Conservation (phyloP, 208 protist species). For the Polymyxa betae region DNA sequence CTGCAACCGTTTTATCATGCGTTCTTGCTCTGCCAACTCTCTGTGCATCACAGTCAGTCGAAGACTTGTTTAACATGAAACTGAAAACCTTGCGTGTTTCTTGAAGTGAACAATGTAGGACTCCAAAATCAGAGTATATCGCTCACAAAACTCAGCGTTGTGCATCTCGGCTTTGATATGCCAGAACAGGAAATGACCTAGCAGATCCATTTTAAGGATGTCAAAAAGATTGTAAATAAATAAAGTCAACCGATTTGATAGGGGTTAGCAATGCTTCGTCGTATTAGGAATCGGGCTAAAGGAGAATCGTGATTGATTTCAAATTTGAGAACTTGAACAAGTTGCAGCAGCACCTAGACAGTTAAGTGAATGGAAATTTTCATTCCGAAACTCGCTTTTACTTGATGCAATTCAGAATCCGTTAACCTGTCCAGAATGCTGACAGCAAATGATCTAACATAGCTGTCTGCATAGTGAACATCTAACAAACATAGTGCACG, state of each 20-base stretch:
- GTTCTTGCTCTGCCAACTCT: constrained; percentile 33
- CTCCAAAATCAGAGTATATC: constrained; percentile 43
- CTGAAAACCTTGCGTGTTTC: constrained; percentile 18
- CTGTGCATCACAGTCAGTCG: background rate
- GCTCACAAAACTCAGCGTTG: constrained; percentile 53
- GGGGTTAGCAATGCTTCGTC: constrained; percentile 73
- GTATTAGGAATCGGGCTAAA: constrained; percentile 77
- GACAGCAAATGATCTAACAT: constrained; percentile 75
- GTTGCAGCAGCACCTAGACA: constrained; percentile 61
- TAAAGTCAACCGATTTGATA: constrained; percentile 72
- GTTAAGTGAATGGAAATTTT: background rate
- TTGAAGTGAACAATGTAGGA: constrained; percentile 38
- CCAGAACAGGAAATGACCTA: constrained; percentile 81
- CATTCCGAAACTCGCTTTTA: background rate
- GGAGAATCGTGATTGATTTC: constrained; percentile 77
- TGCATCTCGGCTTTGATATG: constrained; percentile 81
- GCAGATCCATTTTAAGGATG: background rate
- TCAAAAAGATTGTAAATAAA: background rate
- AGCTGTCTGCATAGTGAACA: constrained; percentile 75
- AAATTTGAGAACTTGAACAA: constrained; percentile 80
- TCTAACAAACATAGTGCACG: constrained; percentile 78
- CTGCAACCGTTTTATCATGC: constrained; percentile 50
- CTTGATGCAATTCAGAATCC: constrained; percentile 60
- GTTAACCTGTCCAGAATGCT: constrained; percentile 53
- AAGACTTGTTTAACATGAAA: constrained; percentile 1